Evolutionary conservation across 2,329 filamentous ascomycete genomes (phyloP).

Genomic region (Plectosphaerella sp.): DNA sequence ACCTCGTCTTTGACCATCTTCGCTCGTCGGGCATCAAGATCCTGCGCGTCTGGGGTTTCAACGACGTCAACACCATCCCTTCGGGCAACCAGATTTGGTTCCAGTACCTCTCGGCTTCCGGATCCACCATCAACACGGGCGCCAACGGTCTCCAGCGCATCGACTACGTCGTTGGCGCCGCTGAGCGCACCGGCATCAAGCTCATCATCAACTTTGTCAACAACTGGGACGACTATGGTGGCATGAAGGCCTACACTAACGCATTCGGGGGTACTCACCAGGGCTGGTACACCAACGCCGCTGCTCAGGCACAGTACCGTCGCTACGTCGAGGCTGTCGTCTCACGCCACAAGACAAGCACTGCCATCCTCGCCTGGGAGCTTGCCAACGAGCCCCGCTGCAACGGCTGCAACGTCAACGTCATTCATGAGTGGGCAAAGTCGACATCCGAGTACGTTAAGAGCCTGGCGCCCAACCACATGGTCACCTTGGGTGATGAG

Average conservation of each 20-base stretch:
- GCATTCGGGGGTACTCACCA: constrained; percentile 51
- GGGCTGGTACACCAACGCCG: constrained; percentile 52
- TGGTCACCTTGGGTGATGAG: constrained; percentile 61
- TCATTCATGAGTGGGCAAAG: constrained; percentile 58
- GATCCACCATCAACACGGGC: constrained; percentile 57
- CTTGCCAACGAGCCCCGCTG: constrained; percentile 56
- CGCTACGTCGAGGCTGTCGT: constrained; percentile 45
- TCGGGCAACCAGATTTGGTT: constrained; percentile 37
- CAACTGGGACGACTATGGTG: constrained; percentile 65
- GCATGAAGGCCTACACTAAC: constrained; percentile 55
- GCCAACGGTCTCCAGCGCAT: constrained; percentile 54
- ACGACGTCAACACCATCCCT: constrained; percentile 43
- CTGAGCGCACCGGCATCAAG: constrained; percentile 56
- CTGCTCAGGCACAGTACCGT: constrained; percentile 51
- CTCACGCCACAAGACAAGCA: constrained; percentile 39
- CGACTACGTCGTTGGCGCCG: constrained; percentile 57
- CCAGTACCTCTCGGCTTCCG: constrained; percentile 43
- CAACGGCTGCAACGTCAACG: constrained; percentile 50
- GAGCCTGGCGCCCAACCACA: constrained; percentile 54
- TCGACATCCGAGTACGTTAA: constrained; percentile 59
- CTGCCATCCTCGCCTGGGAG: constrained; percentile 51
- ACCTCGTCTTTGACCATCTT: constrained; percentile 45
- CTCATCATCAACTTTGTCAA: constrained; percentile 64
- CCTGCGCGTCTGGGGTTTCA: constrained; percentile 59
- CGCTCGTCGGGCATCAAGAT: constrained; percentile 48